Base-by-base conservation (phyloP, 1,139 yeast genomes). In the Geotrichum bryndzae region DNA sequence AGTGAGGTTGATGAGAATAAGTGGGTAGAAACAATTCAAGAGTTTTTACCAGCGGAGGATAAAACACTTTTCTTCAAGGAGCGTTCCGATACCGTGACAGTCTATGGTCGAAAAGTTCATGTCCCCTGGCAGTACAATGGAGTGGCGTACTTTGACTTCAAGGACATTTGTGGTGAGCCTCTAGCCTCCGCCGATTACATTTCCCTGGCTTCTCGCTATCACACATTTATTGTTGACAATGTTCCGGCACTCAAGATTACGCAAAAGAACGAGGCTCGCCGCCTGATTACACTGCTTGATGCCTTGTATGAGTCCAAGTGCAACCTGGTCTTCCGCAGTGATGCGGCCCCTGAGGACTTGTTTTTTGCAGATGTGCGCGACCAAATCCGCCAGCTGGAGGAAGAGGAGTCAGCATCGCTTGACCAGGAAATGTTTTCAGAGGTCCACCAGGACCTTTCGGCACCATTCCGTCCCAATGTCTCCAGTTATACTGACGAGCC, bases 391-490 rank as follows among this genome's bases (percentile, higher is more conserved):
- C 68, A 66, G 6, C 69, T 70, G 22, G 62, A 61, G 41, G 60
- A 53, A 35, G 33, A 41, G 23, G 56, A 56, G 33, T 54, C 54
- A 1, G 53, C 54, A 10, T 70, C 73, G 48, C 86, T 84, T 67
- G 86, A 85, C 62, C 87, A 84, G 68, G 91, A 87, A 70, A 85
- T 85, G 88, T 85, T 77, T 71, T 83, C 90, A 1, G 82, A 81
- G 64, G 86, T 90, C 0, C 78, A 80, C 23, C 82, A 84, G 60
- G 90, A 85, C 46, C 70, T 85, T 63, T 74, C 78, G 3, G 82
- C 81, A 61, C 92, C 94, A 0, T 86, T 86, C 69, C 74, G 92
- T 64, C 92, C 94, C 1, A 87, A 87, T 65, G 81, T 84, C 1
- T 77, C 88, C 1, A 78, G 87, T 0, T 87, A 87, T 68, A 27